phyloP scores from a whole-genome alignment of 768 basidiomycete genomes.

The Trametes maxima region DNA sequence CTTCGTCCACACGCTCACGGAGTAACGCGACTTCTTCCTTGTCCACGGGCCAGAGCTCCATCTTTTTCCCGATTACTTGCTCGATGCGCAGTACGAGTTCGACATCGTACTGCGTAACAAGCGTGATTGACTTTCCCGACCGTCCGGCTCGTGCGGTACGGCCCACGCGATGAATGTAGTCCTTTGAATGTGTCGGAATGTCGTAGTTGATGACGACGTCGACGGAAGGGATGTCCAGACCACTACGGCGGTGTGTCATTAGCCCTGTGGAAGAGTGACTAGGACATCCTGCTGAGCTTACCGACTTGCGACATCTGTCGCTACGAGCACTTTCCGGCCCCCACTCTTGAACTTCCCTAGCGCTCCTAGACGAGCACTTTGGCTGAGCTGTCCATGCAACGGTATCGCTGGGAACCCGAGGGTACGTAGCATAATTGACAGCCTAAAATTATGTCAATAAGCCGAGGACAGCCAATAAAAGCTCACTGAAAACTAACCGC shows the following conservation, averaged over 20 bases:
- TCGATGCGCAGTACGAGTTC: constrained; percentile 96
- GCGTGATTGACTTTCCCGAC: constrained; percentile 94
- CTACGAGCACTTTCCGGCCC: constrained; percentile 87
- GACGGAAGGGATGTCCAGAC: constrained; percentile 93
- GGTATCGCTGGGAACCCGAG: constrained; percentile 95
- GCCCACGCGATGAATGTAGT: constrained; percentile 98
- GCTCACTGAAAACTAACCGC: constrained; percentile 47
- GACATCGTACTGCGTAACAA: constrained; percentile 98
- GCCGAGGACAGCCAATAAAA: not conserved
- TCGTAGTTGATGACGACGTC: constrained; percentile 98
- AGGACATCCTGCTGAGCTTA: constrained; percentile 37
- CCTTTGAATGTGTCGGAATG: constrained; percentile 96
- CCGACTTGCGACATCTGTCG: constrained; percentile 96
- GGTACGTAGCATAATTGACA: constrained; percentile 86
- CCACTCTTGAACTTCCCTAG: constrained; percentile 95
- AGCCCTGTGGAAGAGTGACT: not conserved
- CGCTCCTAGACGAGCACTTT: constrained; percentile 91
- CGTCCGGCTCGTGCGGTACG: constrained; percentile 98
- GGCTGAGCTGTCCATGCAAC: constrained; percentile 91
- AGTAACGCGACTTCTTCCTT: constrained; percentile 87
- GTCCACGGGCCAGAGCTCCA: constrained; percentile 86
- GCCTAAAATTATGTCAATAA: constrained; percentile 40
- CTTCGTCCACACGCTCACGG: constrained; percentile 88
- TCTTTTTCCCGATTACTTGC: constrained; percentile 86
- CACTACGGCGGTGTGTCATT: constrained; percentile 45